phyloP scores from a whole-genome alignment of 2,329 filamentous ascomycete genomes.

The Aspergillus sergii region DNA sequence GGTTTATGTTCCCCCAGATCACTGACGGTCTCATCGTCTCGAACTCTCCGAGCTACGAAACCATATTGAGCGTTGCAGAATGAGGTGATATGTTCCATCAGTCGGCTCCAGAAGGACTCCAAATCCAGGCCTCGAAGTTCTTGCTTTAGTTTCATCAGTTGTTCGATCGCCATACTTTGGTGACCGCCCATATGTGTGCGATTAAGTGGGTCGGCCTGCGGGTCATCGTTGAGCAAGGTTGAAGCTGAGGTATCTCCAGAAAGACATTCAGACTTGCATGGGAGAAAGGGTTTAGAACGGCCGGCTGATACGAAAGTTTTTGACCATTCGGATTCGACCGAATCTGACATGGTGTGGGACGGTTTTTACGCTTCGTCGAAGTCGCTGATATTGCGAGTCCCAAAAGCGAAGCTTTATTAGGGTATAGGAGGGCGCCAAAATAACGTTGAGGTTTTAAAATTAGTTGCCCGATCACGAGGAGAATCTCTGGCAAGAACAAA shows the following conservation, averaged over 20 bases:
- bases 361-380: not conserved
- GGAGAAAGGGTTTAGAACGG: conserved; percentile 31
- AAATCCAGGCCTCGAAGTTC: conserved; percentile 55
- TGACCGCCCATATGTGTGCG: conserved; percentile 44
- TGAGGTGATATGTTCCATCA: conserved; percentile 66
- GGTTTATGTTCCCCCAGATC: conserved; percentile 63
- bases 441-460: conserved; percentile 18
- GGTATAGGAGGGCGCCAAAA: conserved; percentile 28
- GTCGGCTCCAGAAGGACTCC: conserved; percentile 64
- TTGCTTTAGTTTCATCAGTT: conserved; percentile 61
- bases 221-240: conserved; percentile 27
- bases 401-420: conserved; percentile 13
- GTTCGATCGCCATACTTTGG: conserved; percentile 64
- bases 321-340: conserved; percentile 35
- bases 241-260: conserved; percentile 23
- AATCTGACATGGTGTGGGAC: conserved; percentile 34
- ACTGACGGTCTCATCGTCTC: conserved; percentile 63
- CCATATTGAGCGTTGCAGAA: conserved; percentile 68
- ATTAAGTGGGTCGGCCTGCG: conserved; percentile 26
- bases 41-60: conserved; percentile 67
- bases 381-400: not conserved
- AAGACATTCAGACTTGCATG: conserved; percentile 35
- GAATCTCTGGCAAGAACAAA: conserved; percentile 21
- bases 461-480: conserved; percentile 23
- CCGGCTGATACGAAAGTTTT: conserved; percentile 26